Base-by-base conservation (phyloP, 192 early-diverging fungal genomes). In the Coemansia sp. region DNA sequence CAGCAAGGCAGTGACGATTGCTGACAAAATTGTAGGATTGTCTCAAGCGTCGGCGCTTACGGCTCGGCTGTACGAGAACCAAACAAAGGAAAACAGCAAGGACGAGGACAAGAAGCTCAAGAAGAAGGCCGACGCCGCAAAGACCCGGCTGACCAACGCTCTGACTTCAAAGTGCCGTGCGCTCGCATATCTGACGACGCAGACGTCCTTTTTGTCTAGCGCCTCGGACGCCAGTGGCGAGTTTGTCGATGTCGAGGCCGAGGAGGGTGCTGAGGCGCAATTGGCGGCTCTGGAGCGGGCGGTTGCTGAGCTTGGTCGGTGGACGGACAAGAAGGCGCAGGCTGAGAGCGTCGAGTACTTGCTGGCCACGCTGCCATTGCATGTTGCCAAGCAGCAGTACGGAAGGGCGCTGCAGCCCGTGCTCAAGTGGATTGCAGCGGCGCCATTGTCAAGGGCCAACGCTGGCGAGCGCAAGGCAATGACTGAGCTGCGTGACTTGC, bases 71-170 rank as follows among this genome's bases (percentile, higher is more conserved):
- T 85, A 77, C 61, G 76, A 70, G 77, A 78, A 78, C 66, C 73
- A 78, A 72, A 77, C 80, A 0, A 71, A 85, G 12, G 82, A 87
- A 13, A 68, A 64, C 44, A 87, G 86, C 40, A 86, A 71, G 44
- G 82, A 84, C 10, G 87, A 71, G 44, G 82, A 84, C 13, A 86
- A 87, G 80, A 78, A 86, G 73, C 57, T 80, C 55, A 86, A 85
- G 77, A 88, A 94, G 79, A 90, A 92, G 46, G 91, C 91, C 63
- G 95, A 96, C 24, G 74, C 86, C 44, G 89, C 87, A 55, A 93
- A 93, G 78, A 82, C 85, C 11, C 88, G 88, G 33, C 72, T 95
- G 22, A 70, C 92, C 11, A 70, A 70, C 8, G 92, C 94, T 9
- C 78, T 94, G 51, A 67, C 75, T 1, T 68, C 86, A 20, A 91